Percentiles rank a stretch among this genome's conserved stretches.
Evolutionary conservation across 306 rosid genomes (phyloP).

Genomic region (Mimosa bimucronata): DNA sequence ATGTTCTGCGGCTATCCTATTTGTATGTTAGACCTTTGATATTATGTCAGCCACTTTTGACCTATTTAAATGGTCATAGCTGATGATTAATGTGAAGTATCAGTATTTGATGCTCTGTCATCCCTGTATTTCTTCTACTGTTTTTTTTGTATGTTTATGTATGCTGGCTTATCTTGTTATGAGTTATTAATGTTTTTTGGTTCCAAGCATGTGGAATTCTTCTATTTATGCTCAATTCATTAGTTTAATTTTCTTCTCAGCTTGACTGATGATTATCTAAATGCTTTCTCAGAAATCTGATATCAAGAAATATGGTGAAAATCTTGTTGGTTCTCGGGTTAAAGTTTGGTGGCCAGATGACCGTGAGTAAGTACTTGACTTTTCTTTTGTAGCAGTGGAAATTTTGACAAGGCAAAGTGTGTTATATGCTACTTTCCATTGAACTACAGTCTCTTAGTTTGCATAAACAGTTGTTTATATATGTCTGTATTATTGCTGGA

Average conservation of each 20-base stretch:
- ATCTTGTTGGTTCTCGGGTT: conserved; percentile 64
- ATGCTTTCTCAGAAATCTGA: conserved; percentile 56
- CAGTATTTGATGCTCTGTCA: neutral
- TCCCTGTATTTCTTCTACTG: neutral
- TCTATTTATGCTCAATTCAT: conserved; percentile 18
- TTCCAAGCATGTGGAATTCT: neutral
- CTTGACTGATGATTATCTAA: conserved; percentile 32
- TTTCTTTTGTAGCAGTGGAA: conserved; percentile 24
- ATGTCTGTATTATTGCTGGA: conserved; percentile 12
- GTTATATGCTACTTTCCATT: conserved; percentile 4
- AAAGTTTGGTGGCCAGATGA: conserved; percentile 94
- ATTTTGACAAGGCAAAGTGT: neutral
- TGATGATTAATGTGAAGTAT: conserved; percentile 17
- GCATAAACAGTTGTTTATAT: neutral
- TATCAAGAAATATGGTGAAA: conserved; percentile 49
- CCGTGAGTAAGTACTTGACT: conserved; percentile 57
- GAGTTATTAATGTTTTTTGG: neutral
- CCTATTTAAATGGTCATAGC: neutral
- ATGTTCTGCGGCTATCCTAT: conserved; percentile 7
- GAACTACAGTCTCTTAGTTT: neutral
- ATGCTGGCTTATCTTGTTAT: neutral
- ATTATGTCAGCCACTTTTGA: neutral
- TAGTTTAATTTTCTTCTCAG: conserved; percentile 14
- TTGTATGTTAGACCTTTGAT: conserved; percentile 24
- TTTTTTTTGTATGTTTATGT: neutral